Conservation (phyloP, 257 asterid species). For the Petunia secreta region DNA sequence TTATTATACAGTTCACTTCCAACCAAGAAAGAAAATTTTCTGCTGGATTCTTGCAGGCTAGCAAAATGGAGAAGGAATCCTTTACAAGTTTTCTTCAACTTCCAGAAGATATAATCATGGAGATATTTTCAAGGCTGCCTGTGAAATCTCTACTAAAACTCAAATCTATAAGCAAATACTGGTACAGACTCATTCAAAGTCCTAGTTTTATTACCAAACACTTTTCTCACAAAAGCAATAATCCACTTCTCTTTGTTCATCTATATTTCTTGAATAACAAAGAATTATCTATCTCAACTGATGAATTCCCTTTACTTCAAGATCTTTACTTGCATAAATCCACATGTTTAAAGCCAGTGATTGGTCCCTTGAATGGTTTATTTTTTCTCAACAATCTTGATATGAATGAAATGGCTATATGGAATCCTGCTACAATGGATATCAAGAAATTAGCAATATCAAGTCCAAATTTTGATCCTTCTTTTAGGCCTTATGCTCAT, state of each 20-base stretch:
- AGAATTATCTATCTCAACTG: constrained; percentile 17
- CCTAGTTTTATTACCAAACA: constrained; percentile 40
- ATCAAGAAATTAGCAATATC: constrained; percentile 39
- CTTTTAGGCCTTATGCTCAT: constrained; percentile 32
- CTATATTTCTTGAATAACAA: constrained; percentile 31
- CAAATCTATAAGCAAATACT: constrained; percentile 48
- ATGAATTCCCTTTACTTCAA: constrained; percentile 32
- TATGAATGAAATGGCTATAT: constrained; percentile 34
- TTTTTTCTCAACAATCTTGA: constrained; percentile 35
- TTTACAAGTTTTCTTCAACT: constrained; percentile 25
- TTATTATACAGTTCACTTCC: background rate
- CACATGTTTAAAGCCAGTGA: constrained; percentile 29
- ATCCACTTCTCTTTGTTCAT: constrained; percentile 44
- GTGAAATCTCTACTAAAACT: constrained; percentile 42
- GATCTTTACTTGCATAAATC: constrained; percentile 29
- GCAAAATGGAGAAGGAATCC: background rate
- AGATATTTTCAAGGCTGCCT: constrained; percentile 46
- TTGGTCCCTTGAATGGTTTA: constrained; percentile 53
- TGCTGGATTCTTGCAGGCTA: background rate
- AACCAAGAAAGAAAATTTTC: background rate
- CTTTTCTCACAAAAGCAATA: constrained; percentile 31
- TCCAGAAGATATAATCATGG: constrained; percentile 42
- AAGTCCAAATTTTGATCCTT: constrained; percentile 27
- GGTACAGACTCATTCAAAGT: constrained; percentile 45
- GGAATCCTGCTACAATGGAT: constrained; percentile 49